phyloP scores from a whole-genome alignment of 768 basidiomycete species.

The Mrakia frigida region DNA sequence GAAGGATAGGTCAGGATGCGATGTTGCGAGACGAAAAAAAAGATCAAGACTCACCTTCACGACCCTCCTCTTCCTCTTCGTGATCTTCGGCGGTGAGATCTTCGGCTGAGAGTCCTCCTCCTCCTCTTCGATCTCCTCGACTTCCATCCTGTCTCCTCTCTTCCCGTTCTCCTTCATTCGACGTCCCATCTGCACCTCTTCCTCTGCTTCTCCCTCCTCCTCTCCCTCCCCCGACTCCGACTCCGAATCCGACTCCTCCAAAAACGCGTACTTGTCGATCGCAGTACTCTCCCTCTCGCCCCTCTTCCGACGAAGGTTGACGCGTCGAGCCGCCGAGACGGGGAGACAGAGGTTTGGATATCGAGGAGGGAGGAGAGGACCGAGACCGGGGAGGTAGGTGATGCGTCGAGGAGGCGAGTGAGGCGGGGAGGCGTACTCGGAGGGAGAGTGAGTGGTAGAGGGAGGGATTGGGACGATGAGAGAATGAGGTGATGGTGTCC shows the following conservation, averaged over 20 bases:
- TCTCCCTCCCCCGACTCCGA: neutral
- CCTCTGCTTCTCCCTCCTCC: neutral
- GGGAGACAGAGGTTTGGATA: neutral
- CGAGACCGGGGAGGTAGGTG: neutral
- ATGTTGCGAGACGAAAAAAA: neutral
- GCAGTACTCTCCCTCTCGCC: neutral
- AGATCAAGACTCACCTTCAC: neutral
- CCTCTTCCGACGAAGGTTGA: neutral
- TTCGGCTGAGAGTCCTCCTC: neutral
- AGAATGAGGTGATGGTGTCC: neutral
- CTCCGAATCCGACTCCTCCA: neutral
- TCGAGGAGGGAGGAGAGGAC: neutral
- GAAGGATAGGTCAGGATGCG: neutral
- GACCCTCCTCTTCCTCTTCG: neutral
- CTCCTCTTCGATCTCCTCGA: neutral
- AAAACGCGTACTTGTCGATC: neutral
- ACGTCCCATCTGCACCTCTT: neutral
- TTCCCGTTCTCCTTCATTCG: neutral
- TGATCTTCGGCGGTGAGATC: neutral
- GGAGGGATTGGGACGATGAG: neutral
- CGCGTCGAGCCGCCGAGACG: neutral
- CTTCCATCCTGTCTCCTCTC: neutral
- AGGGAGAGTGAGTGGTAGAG: neutral
- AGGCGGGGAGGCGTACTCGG: neutral
- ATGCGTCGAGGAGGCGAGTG: neutral